phyloP scores from a whole-genome alignment of 768 basidiomycete species.

The Kondoa malvinella region DNA sequence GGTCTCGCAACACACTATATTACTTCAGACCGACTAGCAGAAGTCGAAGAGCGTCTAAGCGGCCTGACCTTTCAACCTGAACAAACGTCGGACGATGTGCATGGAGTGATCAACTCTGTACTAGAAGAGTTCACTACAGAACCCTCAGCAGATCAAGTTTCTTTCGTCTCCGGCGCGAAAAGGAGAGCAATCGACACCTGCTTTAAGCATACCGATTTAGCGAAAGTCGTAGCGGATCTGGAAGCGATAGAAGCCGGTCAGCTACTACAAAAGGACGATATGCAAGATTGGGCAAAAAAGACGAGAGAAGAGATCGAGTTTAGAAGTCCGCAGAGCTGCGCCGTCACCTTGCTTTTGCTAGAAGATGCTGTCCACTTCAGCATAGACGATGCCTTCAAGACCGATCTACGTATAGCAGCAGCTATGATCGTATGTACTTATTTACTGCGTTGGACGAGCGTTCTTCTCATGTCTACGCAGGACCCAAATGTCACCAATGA shows the following conservation, averaged over 20 bases:
- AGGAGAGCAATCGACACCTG: slow-evolving; percentile 65
- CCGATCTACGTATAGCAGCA: slow-evolving; percentile 74
- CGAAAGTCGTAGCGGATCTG: slow-evolving; percentile 50
- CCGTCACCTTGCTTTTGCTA: slow-evolving; percentile 67
- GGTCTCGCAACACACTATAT: slow-evolving; percentile 91
- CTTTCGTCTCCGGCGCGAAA: slow-evolving; percentile 39
- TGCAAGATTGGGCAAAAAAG: slow-evolving; percentile 55
- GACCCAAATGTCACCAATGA: slow-evolving; percentile 55
- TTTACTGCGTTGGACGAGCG: background rate
- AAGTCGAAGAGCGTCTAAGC: slow-evolving; percentile 25
- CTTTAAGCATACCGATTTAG: slow-evolving; percentile 55
- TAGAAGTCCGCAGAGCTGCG: slow-evolving; percentile 81
- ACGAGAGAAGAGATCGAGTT: slow-evolving; percentile 48
- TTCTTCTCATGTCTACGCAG: slow-evolving; percentile 35
- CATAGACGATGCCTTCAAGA: slow-evolving; percentile 52
- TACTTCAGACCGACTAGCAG: slow-evolving; percentile 52
- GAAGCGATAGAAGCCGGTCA: slow-evolving; percentile 32
- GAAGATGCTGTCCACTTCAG: slow-evolving; percentile 49
- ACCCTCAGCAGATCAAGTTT: slow-evolving; percentile 16
- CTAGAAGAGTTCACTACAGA: slow-evolving; percentile 50
- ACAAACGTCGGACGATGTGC: slow-evolving; percentile 28
- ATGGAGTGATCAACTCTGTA: slow-evolving; percentile 47
- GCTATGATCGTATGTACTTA: slow-evolving; percentile 62
- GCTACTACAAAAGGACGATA: slow-evolving; percentile 30
- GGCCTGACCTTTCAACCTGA: slow-evolving; percentile 7